Evolutionary conservation across 2,329 filamentous ascomycete genomes (phyloP).

Genomic region (Trichophyton simii): DNA sequence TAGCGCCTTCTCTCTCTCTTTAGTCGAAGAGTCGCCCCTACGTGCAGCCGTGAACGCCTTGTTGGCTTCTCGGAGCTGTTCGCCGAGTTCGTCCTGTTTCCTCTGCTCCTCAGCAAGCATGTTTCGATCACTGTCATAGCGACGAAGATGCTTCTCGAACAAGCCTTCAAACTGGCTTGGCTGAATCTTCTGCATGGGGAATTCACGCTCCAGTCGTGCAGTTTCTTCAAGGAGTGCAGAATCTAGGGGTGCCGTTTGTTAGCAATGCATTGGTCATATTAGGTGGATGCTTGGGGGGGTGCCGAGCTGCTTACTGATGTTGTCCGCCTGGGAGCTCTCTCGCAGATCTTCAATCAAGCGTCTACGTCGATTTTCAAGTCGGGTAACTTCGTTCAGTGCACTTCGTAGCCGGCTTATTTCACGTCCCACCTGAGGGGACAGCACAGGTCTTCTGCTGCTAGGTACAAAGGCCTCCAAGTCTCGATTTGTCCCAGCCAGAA

Average conservation of each 20-base stretch:
- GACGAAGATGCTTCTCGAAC: conserved; percentile 67
- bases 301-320: conserved; percentile 51
- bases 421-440: conserved; percentile 67
- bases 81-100: conserved; percentile 62
- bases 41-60: conserved; percentile 63
- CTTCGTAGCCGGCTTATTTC: conserved; percentile 66
- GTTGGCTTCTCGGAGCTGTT: conserved; percentile 62
- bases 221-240: conserved; percentile 72
- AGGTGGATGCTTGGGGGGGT: neutral
- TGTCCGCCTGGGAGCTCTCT: conserved; percentile 71
- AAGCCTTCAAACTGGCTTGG: conserved; percentile 85
- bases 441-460: conserved; percentile 63
- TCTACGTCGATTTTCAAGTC: conserved; percentile 67
- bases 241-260: conserved; percentile 30
- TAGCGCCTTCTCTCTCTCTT: conserved; percentile 71
- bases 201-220: conserved; percentile 70
- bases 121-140: conserved; percentile 68
- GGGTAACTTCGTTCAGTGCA: conserved; percentile 70
- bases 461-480: conserved; percentile 82
- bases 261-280: neutral
- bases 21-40: conserved; percentile 51
- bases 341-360: conserved; percentile 67
- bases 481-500: conserved; percentile 68
- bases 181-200: conserved; percentile 70
- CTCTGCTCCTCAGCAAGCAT: conserved; percentile 56